Conservation (phyloP, 495 filamentous ascomycete genomes). For the Hypoxylon lienhwacheense region DNA sequence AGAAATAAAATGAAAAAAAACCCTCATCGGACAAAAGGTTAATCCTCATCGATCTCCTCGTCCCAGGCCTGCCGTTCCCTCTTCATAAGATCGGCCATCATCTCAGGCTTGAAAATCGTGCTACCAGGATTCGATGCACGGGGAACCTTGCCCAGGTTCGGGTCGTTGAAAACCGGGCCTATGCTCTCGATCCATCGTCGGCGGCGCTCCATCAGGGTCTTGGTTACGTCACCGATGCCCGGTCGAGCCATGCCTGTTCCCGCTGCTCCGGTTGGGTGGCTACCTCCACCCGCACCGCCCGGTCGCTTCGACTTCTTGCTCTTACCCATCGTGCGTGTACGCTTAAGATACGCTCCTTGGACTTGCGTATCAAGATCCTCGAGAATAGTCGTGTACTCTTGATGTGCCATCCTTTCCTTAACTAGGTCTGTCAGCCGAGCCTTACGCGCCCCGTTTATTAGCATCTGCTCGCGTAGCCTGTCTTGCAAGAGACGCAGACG, state of each 20-base stretch:
- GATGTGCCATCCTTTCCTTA: conserved; percentile 87
- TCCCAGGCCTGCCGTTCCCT: conserved; percentile 76
- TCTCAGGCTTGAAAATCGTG: conserved; percentile 63
- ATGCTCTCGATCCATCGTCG: conserved; percentile 86
- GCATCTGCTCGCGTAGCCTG: conserved; percentile 75
- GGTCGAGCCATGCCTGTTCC: conserved; percentile 65
- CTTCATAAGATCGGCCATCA: conserved; percentile 59
- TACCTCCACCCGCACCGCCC: conserved; percentile 59
- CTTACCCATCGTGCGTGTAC: conserved; percentile 83
- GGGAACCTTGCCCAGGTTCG: conserved; percentile 54
- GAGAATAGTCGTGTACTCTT: conserved; percentile 94
- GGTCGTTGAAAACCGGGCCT: conserved; percentile 80
- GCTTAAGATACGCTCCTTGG: conserved; percentile 91
- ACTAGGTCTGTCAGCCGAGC: conserved; percentile 80
- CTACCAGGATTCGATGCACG: conserved; percentile 45
- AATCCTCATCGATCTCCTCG: conserved; percentile 64
- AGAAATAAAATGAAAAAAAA: not conserved
- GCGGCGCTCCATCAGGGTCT: conserved; percentile 85
- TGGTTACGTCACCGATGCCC: conserved; percentile 86
- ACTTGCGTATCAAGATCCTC: conserved; percentile 97
- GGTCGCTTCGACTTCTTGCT: conserved; percentile 91
- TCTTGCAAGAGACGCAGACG: conserved; percentile 82
- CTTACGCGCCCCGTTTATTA: conserved; percentile 88
- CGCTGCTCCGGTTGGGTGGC: conserved; percentile 49
- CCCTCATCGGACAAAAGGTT: not conserved